Evolutionary conservation across 768 basidiomycete genomes (phyloP), one percentile per base, ranked within the genome.

Genomic region (Russula compacta): DNA sequence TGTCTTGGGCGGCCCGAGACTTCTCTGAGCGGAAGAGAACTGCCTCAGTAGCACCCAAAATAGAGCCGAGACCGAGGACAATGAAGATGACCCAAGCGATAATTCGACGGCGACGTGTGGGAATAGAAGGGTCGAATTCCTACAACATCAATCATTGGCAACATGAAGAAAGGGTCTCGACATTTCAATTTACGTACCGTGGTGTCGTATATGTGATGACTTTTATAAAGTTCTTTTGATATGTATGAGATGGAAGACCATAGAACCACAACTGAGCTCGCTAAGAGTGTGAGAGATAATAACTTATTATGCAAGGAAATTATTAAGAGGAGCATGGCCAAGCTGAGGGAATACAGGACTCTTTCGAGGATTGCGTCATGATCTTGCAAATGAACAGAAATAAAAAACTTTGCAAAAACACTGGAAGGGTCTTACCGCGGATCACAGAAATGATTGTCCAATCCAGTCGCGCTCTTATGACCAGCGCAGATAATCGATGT

Each of bases 351-450:
- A 42, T 63, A 60, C 29, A 70, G 43, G 19, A 72, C 66, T 15
- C 70, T 70, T 53, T 70, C 70, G 3, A 57, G 58, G 35, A 69
- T 61, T 19, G 72, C 69, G 55, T 70, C 71, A 53, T 71, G 68
- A 40, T 70, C 77, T 77, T 40, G n/a, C 12, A 39, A 32, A 36
- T 4, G 44, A 15, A 50, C 4, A 42, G n/a, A 38, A 36, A 40
- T 46, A 17, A 56, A 55, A 55, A 47, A 52, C 10, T 29, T 53
- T 6, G 6, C 9, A 52, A 35, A 42, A 56, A 60, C 33, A 38
- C 9, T 57, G 12, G 17, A 57, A 21, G 21, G 42, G 19, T 21
- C 53, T 42, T 56, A 65, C 64, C 43, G 48, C 52, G 49, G 36
- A 65, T 59, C 35, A 65, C 38, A 35, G 56, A 56, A n/a, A 66